A percentile compares a stretch with the other conserved stretches of the same genome.
phyloP scores from a whole-genome alignment of 495 filamentous ascomycete species.

The Penicillium paxilli region DNA sequence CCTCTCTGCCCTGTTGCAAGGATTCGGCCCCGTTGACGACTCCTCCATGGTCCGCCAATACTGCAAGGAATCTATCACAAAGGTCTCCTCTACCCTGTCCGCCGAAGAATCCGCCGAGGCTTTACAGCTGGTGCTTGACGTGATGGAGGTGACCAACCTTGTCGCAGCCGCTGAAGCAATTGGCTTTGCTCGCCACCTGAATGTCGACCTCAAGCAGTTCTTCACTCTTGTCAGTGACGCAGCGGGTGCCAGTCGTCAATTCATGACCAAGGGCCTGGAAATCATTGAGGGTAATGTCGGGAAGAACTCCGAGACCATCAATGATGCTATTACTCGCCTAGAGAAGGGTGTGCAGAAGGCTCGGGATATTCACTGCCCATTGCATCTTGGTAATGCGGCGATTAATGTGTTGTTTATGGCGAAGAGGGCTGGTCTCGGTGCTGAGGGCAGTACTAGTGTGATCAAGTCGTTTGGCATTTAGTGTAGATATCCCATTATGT shows the following conservation, averaged over 20 bases:
- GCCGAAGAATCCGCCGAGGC: constrained; percentile 30
- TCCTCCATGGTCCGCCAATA: constrained; percentile 68
- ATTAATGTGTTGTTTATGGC: constrained; percentile 40
- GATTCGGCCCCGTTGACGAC: constrained; percentile 68
- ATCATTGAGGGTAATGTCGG: constrained; percentile 46
- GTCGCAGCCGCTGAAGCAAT: constrained; percentile 66
- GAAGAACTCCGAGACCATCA: constrained; percentile 48
- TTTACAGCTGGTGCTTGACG: constrained; percentile 55
- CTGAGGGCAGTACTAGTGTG: constrained; percentile 33
- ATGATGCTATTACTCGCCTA: constrained; percentile 56
- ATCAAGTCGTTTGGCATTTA: constrained; percentile 35
- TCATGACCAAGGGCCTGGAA: constrained; percentile 55
- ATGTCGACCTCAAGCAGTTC: constrained; percentile 64
- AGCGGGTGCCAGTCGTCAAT: constrained; percentile 64
- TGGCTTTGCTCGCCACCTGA: constrained; percentile 60
- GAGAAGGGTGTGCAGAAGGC: constrained; percentile 60
- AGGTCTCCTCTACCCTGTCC: constrained; percentile 26
- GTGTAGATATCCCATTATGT: constrained; percentile 9
- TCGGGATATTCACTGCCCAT: constrained; percentile 47
- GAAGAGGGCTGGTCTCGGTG: constrained; percentile 32
- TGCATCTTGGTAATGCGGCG: constrained; percentile 44
- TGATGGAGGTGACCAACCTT: constrained; percentile 65
- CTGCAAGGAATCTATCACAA: constrained; percentile 38
- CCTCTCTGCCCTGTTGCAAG: constrained; percentile 56
- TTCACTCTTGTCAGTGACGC: constrained; percentile 68